Conservation (phyloP, 2,329 filamentous ascomycete species). For the Penicillium sp. region DNA sequence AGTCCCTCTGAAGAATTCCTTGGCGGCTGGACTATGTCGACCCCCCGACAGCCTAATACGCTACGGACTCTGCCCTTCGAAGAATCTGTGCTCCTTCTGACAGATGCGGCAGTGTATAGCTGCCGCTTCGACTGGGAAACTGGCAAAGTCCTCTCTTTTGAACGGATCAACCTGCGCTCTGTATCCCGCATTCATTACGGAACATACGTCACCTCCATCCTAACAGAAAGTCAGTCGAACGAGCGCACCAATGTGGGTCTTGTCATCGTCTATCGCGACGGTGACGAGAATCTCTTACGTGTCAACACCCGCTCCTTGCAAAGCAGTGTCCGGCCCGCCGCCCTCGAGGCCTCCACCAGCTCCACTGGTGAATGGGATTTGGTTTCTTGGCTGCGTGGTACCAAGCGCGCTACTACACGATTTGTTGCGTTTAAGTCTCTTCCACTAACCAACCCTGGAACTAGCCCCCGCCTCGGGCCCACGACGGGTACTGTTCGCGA, state of each 20-base stretch:
- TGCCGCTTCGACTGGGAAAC: constrained; percentile 93
- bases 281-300: constrained; percentile 69
- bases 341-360: constrained; percentile 28
- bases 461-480: constrained; percentile 19
- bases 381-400: constrained; percentile 42
- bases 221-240: constrained; percentile 75
- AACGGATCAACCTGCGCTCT: constrained; percentile 76
- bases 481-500: constrained; percentile 42
- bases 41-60: constrained; percentile 70
- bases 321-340: constrained; percentile 54
- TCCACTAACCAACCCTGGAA: constrained; percentile 34
- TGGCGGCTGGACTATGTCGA: constrained; percentile 85
- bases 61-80: constrained; percentile 74
- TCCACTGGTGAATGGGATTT: constrained; percentile 42
- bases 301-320: constrained; percentile 81
- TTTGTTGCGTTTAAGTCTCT: constrained; percentile 48
- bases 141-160: constrained; percentile 91
- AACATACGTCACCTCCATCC: constrained; percentile 85
- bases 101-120: constrained; percentile 80
- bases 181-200: constrained; percentile 74
- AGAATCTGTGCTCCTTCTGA: constrained; percentile 84
- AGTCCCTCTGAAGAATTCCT: constrained; percentile 83
- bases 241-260: constrained; percentile 81
- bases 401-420: constrained; percentile 30
- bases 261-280: constrained; percentile 73